Base-by-base conservation (phyloP, 768 basidiomycete genomes). In the Pulveroboletus ravenelii region DNA sequence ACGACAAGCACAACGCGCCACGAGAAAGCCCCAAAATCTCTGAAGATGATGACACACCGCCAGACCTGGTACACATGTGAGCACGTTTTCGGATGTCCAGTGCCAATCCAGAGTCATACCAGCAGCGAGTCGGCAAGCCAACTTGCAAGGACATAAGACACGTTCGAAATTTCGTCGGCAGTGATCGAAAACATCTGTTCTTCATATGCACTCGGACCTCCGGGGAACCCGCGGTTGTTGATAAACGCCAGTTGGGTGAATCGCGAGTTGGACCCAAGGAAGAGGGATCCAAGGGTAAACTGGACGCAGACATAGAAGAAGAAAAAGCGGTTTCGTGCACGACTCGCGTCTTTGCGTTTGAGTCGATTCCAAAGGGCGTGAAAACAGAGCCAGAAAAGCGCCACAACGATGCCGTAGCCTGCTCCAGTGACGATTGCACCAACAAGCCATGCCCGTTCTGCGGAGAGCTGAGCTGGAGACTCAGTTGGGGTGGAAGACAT, bases 211-310 rank as follows among this genome's bases (percentile, higher is more conserved):
- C 66, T 54, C 46, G 59, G 62, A 18, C 65, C 65, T 10, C 64
- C 66, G 0, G 65, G 46, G 37, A 38, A 66, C 12, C 61, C 57
- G 3, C 66, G 60, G 32, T 68, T 10, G 7, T 66, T 56, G 37
- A 66, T 60, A 34, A 68, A 66, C 15, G 65, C 65, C 41, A 68
- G 12, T 30, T 66, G 65, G 0, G 64, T 66, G 44, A 66, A 68
- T 32, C 54, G 13, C 2, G 64, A 62, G 40, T 57, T 68, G 45
- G 66, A 66, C 23, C 38, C 55, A 6, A 68, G 30, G 23, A 56
- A 60, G 23, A 68, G 56, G 30, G 66, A 51, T 8, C 66, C 65
- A 15, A 63, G 36, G 6, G 45, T 25, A 32, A 66, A 66, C 35
- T 64, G 42, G 50, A 55, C 23, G 41, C 29, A 57, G 47, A 51